Percentiles rank a stretch among this genome's conserved stretches.
Conservation (phyloP, 1,284 basidiomycete species). For the Ustilago bromivora region DNA sequence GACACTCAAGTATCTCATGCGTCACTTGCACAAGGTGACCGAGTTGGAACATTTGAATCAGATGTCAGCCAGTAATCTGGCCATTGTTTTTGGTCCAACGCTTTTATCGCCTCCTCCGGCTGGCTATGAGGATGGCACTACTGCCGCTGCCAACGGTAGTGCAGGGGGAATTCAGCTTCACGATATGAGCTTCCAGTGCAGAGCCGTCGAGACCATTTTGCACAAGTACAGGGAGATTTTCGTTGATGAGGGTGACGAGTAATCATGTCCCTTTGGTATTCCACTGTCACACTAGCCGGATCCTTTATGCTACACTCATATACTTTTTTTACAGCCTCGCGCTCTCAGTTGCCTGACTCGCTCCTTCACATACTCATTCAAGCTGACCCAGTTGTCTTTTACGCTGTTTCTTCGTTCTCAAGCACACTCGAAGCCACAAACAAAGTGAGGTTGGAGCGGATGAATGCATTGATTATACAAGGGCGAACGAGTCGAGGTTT, state of each 20-base stretch:
- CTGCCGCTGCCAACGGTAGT: background rate
- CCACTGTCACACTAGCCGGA: background rate
- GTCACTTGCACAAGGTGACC: slow-evolving; percentile 79
- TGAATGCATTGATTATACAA: slow-evolving; percentile 17
- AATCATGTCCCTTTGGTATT: background rate
- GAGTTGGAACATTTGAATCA: slow-evolving; percentile 76
- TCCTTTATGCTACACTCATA: slow-evolving; percentile 4
- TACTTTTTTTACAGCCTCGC: background rate
- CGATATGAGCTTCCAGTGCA: slow-evolving; percentile 67
- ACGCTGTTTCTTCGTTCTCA: background rate
- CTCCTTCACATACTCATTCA: no score
- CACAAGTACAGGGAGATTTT: slow-evolving; percentile 67
- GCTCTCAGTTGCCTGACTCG: no score
- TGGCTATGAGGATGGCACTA: slow-evolving; percentile 15
- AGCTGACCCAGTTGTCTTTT: no score
- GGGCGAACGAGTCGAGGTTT: background rate
- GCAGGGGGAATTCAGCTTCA: slow-evolving; percentile 53
- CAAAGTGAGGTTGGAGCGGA: background rate
- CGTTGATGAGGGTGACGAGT: slow-evolving; percentile 60
- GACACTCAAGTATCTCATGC: slow-evolving; percentile 94
- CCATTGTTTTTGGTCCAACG: slow-evolving; percentile 97
- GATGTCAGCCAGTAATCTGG: slow-evolving; percentile 93
- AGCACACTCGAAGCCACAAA: background rate
- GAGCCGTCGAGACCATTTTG: slow-evolving; percentile 67
- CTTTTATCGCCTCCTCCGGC: slow-evolving; percentile 71